Evolutionary conservation across 768 basidiomycete genomes (phyloP).

Genomic region (Kwoniella sp.): DNA sequence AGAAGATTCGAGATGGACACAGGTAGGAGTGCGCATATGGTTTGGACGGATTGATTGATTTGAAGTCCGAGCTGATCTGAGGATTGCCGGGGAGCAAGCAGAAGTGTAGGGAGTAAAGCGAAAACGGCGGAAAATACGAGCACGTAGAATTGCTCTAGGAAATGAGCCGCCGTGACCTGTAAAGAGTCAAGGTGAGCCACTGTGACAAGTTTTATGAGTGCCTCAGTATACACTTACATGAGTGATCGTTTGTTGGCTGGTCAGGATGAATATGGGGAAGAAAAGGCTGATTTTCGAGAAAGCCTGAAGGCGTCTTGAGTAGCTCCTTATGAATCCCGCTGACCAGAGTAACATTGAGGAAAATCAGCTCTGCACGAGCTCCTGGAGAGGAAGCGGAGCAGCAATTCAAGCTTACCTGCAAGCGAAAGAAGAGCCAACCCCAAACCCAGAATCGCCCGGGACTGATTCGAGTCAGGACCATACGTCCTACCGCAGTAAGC

Average conservation of each 20-base stretch:
- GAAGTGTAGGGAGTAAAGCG: conserved; percentile 33
- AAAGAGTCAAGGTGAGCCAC: conserved; percentile 4
- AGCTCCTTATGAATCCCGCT: conserved; percentile 43
- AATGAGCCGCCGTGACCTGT: conserved; percentile 27
- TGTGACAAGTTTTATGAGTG: too few species aligned
- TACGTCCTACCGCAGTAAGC: conserved; percentile 34
- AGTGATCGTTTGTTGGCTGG: conserved; percentile 28
- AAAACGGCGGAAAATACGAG: conserved; percentile 42
- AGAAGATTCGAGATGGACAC: conserved; percentile 29
- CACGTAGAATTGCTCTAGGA: conserved; percentile 40
- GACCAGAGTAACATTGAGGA: neutral
- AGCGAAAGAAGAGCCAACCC: conserved; percentile 40
- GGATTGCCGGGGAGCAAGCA: conserved; percentile 29
- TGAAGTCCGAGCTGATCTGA: conserved; percentile 27
- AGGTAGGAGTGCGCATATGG: conserved; percentile 31
- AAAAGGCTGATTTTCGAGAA: conserved; percentile 43
- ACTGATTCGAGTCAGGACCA: conserved; percentile 30
- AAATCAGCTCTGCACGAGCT: neutral
- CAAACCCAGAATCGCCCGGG: conserved; percentile 37
- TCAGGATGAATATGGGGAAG: conserved; percentile 47
- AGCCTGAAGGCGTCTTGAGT: conserved; percentile 30
- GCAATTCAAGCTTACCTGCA: conserved; percentile 29
- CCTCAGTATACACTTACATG: conserved; percentile 24
- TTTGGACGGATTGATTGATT: conserved; percentile 21
- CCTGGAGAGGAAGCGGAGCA: neutral